These are phyloP conservation scores for Amanita pseudoporphyria DNA, from an alignment of 768 basidiomycete species.

Conservation along the genomic window DNA sequence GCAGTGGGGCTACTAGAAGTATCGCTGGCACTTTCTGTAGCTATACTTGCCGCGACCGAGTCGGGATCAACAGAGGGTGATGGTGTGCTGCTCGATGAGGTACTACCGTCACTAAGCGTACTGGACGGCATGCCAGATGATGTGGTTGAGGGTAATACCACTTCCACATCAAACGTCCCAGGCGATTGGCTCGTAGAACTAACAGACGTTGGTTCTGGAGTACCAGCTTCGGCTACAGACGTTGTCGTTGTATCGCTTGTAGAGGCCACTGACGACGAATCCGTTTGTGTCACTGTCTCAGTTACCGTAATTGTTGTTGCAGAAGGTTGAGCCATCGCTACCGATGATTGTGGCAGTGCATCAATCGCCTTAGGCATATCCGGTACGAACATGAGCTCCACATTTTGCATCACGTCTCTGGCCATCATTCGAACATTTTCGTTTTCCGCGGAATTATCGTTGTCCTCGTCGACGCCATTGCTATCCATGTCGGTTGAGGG, in stretches of 20 bases:
- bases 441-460: background rate
- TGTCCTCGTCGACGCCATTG: background rate
- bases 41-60: background rate
- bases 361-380: background rate
- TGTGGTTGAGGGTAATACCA: background rate
- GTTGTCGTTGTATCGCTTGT: background rate
- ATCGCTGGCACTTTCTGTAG: background rate
- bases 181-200: background rate
- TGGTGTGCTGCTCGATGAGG: background rate
- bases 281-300: background rate
- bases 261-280: background rate
- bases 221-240: background rate
- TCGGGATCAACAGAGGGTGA: background rate
- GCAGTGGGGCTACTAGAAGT: background rate
- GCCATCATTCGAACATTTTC: background rate
- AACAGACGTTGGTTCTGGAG: background rate
- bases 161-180: slow-evolving; percentile 1
- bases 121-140: background rate
- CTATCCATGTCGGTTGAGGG: background rate
- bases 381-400: background rate
- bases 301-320: slow-evolving; percentile 5
- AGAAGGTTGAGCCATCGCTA: background rate
- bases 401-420: background rate
- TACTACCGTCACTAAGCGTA: background rate
- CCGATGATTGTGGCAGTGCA: background rate